Conservation (phyloP, 2,329 filamentous ascomycete genomes). For the Paecilomyces dactylethromorphus region DNA sequence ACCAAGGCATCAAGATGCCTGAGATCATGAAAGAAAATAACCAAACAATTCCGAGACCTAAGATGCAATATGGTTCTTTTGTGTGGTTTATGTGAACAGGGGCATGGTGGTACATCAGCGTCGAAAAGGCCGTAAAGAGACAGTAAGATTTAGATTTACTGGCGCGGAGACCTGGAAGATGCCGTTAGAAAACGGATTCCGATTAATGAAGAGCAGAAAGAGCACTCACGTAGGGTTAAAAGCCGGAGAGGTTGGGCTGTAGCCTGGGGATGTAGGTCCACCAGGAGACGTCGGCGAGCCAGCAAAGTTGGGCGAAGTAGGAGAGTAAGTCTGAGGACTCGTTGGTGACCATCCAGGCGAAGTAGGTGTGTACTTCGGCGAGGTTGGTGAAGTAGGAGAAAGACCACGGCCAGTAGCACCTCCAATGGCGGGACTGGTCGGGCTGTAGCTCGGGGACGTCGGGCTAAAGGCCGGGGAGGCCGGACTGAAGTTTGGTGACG, state of each 20-base stretch:
- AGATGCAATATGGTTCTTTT: conserved; percentile 31
- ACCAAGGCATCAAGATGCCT: conserved; percentile 18
- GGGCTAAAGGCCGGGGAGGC: conserved; percentile 48
- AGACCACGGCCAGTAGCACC: conserved; percentile 32
- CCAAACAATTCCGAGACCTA: conserved; percentile 31
- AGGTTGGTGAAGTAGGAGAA: conserved; percentile 42
- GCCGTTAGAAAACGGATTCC: conserved; percentile 10
- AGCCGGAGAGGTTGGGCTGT: conserved; percentile 39
- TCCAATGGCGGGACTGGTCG: conserved; percentile 45
- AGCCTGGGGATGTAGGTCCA: conserved; percentile 34
- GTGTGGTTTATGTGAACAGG: conserved; percentile 20
- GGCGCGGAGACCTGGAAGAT: conserved; percentile 31
- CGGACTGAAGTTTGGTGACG: conserved; percentile 51
- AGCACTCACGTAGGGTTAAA: conserved; percentile 37
- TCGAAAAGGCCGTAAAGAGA: conserved; percentile 10
- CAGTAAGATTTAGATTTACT: conserved; percentile 24
- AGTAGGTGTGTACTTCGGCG: conserved; percentile 50
- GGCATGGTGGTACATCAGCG: conserved; percentile 32
- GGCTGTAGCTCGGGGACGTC: conserved; percentile 54
- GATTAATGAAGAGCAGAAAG: background rate
- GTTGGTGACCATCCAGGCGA: conserved; percentile 46
- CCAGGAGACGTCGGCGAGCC: conserved; percentile 38
- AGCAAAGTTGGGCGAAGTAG: conserved; percentile 43
- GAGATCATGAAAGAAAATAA: conserved; percentile 29
- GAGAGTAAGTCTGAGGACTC: conserved; percentile 44